Evolutionary conservation across 2,329 filamentous ascomycete genomes (phyloP).

Genomic region (Calonectria montana): DNA sequence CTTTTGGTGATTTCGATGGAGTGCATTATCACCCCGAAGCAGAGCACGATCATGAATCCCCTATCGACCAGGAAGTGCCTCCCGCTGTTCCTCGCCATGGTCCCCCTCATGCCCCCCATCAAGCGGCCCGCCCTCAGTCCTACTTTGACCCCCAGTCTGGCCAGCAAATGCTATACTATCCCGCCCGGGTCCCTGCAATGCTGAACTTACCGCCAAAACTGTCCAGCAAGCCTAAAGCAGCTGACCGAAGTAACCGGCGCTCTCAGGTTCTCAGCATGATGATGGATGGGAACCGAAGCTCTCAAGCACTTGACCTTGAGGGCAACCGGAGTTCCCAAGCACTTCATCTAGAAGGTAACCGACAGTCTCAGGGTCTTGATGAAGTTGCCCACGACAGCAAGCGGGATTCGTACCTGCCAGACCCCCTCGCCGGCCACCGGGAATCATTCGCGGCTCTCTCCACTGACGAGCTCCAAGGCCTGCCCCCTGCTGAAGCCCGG

Average conservation of each 20-base stretch:
- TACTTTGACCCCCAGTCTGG: constrained; percentile 74
- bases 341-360: constrained; percentile 20
- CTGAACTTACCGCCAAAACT: constrained; percentile 91
- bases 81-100: constrained; percentile 20
- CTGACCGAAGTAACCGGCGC: constrained; percentile 75
- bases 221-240: constrained; percentile 76
- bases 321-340: constrained; percentile 22
- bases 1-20: constrained; percentile 86
- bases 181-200: constrained; percentile 92
- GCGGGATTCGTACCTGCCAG: constrained; percentile 57
- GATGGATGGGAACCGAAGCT: constrained; percentile 45
- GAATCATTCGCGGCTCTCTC: constrained; percentile 49
- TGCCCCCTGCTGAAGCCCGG: constrained; percentile 31
- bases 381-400: constrained; percentile 30
- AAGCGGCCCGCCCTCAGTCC: constrained; percentile 61
- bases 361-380: constrained; percentile 7
- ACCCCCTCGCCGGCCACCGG: constrained; percentile 55
- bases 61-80: constrained; percentile 25
- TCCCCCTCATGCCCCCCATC: not conserved
- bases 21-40: constrained; percentile 75
- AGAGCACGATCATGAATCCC: constrained; percentile 43
- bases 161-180: constrained; percentile 92
- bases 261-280: constrained; percentile 79
- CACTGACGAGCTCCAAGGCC: constrained; percentile 37
- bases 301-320: constrained; percentile 35